phyloP scores from a whole-genome alignment of 2,329 filamentous ascomycete species.

The Aulographum hederae region DNA sequence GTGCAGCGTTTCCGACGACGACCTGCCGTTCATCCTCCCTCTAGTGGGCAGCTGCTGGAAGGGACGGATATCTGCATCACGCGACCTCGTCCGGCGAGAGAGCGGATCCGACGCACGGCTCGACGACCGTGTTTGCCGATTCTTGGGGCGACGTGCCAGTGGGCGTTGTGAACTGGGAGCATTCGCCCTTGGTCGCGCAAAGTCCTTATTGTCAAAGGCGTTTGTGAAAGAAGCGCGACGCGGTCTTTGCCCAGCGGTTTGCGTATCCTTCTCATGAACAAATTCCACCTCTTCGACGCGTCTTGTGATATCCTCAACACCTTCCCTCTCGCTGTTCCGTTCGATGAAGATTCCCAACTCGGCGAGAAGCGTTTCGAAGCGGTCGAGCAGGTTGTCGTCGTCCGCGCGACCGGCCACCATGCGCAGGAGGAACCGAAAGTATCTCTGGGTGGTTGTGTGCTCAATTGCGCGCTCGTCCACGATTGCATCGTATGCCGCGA shows the following conservation, averaged over 20 bases:
- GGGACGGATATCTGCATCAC: neutral
- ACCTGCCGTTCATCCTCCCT: constrained; percentile 10
- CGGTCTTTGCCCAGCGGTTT: neutral
- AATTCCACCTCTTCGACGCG: neutral
- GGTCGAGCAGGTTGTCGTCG: constrained; percentile 41
- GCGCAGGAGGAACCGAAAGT: constrained; percentile 62
- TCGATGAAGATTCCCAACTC: constrained; percentile 57
- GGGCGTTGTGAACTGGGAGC: neutral
- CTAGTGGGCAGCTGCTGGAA: constrained; percentile 3
- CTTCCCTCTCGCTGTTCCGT: constrained; percentile 26
- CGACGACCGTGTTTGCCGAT: too few relatives aligned
- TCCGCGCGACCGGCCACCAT: constrained; percentile 43
- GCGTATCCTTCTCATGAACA: too few relatives aligned
- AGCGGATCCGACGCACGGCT: neutral
- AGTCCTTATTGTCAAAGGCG: too few relatives aligned
- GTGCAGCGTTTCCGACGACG: constrained; percentile 8
- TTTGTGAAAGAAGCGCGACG: neutral
- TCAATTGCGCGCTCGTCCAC: constrained; percentile 53
- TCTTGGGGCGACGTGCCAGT: neutral
- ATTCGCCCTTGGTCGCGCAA: too few relatives aligned
- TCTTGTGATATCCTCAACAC: constrained; percentile 6
- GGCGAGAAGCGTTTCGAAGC: constrained; percentile 49
- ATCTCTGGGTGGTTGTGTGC: constrained; percentile 54
- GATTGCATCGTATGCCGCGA: constrained; percentile 61
- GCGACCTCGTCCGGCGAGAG: neutral